phyloP scores from a whole-genome alignment of 1,284 basidiomycete genomes.

The Apiotrichum gamsii region DNA sequence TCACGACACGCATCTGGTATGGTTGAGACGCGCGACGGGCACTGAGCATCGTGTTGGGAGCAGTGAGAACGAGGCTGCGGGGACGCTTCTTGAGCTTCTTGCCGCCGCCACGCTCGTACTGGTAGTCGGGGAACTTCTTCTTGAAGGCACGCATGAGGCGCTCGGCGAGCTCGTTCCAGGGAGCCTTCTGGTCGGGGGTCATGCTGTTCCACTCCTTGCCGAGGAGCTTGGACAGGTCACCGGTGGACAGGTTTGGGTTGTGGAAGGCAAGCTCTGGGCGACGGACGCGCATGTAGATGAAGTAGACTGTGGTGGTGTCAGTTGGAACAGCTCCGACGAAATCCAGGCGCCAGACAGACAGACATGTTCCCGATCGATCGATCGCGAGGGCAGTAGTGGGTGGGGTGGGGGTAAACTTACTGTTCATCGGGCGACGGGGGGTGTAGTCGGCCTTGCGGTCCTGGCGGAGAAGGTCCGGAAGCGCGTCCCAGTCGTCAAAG shows the following conservation, averaged over 20 bases:
- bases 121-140: slow-evolving; percentile 22
- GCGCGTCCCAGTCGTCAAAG: slow-evolving; percentile 17
- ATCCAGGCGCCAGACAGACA: background rate
- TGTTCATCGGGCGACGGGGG: slow-evolving; percentile 19
- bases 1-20: background rate
- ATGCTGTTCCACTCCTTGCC: slow-evolving; percentile 18
- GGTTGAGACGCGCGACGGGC: slow-evolving; percentile 3
- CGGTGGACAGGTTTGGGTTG: slow-evolving; percentile 16
- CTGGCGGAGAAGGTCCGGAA: slow-evolving; percentile 18
- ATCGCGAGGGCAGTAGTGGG: too few species aligned
- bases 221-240: slow-evolving; percentile 18
- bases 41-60: slow-evolving; percentile 2
- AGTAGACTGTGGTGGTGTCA: slow-evolving; percentile 9
- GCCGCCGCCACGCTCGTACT: slow-evolving; percentile 18
- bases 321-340: too few species aligned
- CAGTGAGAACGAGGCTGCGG: slow-evolving; percentile 1
- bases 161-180: slow-evolving; percentile 17
- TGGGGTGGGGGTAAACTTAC: too few species aligned
- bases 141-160: slow-evolving; percentile 19
- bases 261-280: slow-evolving; percentile 15
- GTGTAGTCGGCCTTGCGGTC: slow-evolving; percentile 15
- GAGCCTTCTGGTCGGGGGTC: slow-evolving; percentile 12
- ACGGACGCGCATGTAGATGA: slow-evolving; percentile 20
- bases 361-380: too few species aligned
- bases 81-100: slow-evolving; percentile 9